Conservation (phyloP, 2,329 filamentous ascomycete genomes). For the Neonectria ditissima region DNA sequence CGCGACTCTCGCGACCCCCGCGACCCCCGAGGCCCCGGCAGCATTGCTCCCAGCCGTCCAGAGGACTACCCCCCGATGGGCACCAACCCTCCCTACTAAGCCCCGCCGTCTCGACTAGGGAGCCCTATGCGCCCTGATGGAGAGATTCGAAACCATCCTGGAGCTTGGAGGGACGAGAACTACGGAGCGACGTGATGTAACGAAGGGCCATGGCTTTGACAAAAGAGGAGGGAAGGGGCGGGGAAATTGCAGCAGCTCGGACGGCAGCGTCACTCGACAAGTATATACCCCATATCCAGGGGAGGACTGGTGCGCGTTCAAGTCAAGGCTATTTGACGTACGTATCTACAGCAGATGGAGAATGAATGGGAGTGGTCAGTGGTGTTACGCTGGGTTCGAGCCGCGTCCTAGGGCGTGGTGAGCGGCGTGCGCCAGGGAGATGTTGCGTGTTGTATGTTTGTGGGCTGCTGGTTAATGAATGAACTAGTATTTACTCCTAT, state of each 20-base stretch:
- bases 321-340: conserved; percentile 38
- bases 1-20: conserved; percentile 10
- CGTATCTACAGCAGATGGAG: conserved; percentile 41
- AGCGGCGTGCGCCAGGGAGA: conserved; percentile 19
- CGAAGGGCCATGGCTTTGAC: neutral
- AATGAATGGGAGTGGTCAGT: conserved; percentile 23
- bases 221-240: conserved; percentile 23
- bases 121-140: conserved; percentile 31
- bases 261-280: conserved; percentile 43
- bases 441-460: conserved; percentile 43
- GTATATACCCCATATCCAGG: conserved; percentile 45
- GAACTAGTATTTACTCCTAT: conserved; percentile 44
- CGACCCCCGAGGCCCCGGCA: conserved; percentile 57
- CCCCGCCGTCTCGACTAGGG: conserved; percentile 23
- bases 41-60: conserved; percentile 54
- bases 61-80: conserved; percentile 64
- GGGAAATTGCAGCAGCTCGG: conserved; percentile 36
- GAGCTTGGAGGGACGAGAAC: conserved; percentile 16
- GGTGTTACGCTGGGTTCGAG: conserved; percentile 26
- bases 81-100: conserved; percentile 63
- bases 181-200: conserved; percentile 15
- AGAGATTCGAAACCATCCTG: conserved; percentile 23
- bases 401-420: conserved; percentile 18
- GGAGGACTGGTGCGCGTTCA: conserved; percentile 38
- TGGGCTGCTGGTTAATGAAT: conserved; percentile 46